Percentiles rank a stretch among this genome's conserved stretches.
Evolutionary conservation across 1,139 yeast genomes (phyloP).

Genomic region (Magnusiomyces paraingens): DNA sequence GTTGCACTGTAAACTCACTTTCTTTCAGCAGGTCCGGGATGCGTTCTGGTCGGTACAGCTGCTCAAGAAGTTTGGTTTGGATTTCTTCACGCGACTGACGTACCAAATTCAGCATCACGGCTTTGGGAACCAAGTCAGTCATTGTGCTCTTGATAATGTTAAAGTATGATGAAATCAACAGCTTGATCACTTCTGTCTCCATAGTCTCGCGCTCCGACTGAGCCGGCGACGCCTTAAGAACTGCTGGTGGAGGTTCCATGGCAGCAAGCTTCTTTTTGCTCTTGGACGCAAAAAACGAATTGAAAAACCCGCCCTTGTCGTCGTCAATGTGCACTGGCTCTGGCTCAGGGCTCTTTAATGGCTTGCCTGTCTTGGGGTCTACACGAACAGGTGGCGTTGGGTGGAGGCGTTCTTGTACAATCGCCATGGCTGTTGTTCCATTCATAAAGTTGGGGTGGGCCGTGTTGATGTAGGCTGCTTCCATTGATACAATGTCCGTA

Average conservation of each 20-base stretch:
- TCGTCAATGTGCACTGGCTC: slow-evolving; percentile 15
- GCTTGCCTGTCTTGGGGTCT: slow-evolving; percentile 90
- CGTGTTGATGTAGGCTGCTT: slow-evolving; percentile 90
- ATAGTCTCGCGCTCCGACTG: slow-evolving; percentile 93
- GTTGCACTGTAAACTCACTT: slow-evolving; percentile 84
- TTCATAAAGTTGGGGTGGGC: slow-evolving; percentile 95
- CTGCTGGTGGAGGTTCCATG: slow-evolving; percentile 96
- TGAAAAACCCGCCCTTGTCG: slow-evolving; percentile 68
- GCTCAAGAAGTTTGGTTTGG: slow-evolving; percentile 85
- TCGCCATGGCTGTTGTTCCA: slow-evolving; percentile 92
- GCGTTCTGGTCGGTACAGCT: slow-evolving; percentile 74
- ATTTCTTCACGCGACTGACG: slow-evolving; percentile 70
- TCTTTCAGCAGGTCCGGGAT: slow-evolving; percentile 80
- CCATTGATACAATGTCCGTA: slow-evolving; percentile 71
- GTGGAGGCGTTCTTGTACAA: slow-evolving; percentile 83
- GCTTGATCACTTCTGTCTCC: slow-evolving; percentile 95
- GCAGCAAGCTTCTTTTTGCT: slow-evolving; percentile 90
- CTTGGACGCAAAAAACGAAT: slow-evolving; percentile 89
- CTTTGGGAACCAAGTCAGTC: slow-evolving; percentile 90
- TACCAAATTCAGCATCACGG: slow-evolving; percentile 86
- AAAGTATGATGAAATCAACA: slow-evolving; percentile 83
- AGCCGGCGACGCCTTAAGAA: slow-evolving; percentile 86
- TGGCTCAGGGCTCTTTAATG: slow-evolving; percentile 21
- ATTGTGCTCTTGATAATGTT: slow-evolving; percentile 89
- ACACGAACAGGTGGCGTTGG: slow-evolving; percentile 73